Evolutionary conservation across 495 filamentous ascomycete species (phyloP), one percentile per base, ranked within the genome.

Genomic region (Aspergillus taichungensis): DNA sequence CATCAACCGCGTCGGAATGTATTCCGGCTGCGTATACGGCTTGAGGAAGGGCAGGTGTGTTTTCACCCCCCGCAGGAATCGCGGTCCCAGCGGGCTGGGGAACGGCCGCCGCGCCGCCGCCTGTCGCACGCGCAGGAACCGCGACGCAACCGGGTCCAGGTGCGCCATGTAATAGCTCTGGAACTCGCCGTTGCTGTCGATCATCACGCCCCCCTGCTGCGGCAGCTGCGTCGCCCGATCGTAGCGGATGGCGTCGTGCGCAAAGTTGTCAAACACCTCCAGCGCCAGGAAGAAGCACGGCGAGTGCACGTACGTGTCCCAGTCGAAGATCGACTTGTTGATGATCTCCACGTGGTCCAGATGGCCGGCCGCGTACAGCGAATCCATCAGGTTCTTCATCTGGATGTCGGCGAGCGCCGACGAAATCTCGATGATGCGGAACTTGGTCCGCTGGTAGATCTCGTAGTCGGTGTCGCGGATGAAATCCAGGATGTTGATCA

Each of bases 271-370:
- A 56, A 96, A 90, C 45, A 99, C 92, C 60, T 99, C 92, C 54
- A 99, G 82, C n/a, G 90, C 92, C 5, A 99, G 76, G 71, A 99
- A 96, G 71, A 92, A 99, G 71, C 92, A 96, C 0, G 92, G 91
- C 1, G 82, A 85, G 6, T 88, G 81, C 11, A 95, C 87, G 47
- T 85, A 85, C 18, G 72, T 74, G 50, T 83, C 69, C 92, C 94
- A 99, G 61, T 92, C 83, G 63, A 99, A 97, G 59, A 99, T 87
- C 52, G 87, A 94, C 50, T 78, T 74, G 64, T 96, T 95, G 58
- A 95, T 83, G 61, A 99, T 95, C 55, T 95, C 87, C 33, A 99
- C 87, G 54, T 86, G 88, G 55, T 77, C 78, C 0, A 76, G 61
- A 68, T 97, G 92, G n/a, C 85, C 85, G 1, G 80, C 71, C 3